These are phyloP conservation scores for Phyllosticta citriasiana DNA, from an alignment of 2,329 filamentous ascomycete genomes.

Conservation along the genomic window DNA sequence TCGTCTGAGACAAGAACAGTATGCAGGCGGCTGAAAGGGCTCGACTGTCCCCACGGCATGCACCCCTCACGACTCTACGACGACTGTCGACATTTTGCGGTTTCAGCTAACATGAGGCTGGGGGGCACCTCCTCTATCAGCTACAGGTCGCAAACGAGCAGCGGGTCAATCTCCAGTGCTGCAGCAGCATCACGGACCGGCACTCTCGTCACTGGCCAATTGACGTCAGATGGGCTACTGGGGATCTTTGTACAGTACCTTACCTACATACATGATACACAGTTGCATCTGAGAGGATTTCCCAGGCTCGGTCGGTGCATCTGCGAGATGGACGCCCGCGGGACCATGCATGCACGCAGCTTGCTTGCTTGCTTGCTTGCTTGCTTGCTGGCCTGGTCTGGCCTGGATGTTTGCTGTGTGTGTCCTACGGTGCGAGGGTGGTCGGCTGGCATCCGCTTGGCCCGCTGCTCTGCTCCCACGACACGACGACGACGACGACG, in stretches of 20 bases:
- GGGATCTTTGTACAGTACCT: neutral
- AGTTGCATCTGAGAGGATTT: neutral
- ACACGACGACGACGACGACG: neutral
- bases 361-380: neutral
- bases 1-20: conserved; percentile 11
- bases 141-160: neutral
- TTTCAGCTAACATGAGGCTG: neutral
- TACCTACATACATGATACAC: neutral
- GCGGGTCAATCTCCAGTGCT: neutral
- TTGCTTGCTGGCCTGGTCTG: neutral
- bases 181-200: neutral
- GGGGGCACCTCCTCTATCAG: neutral
- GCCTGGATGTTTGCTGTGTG: neutral
- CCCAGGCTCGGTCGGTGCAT: conserved; percentile 3
- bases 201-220: neutral
- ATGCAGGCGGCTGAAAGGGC: conserved; percentile 11
- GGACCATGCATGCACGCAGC: conserved; percentile 10
- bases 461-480: neutral
- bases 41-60: neutral
- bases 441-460: neutral
- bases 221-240: neutral
- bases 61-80: neutral
- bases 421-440: neutral
- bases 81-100: neutral
- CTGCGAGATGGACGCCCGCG: conserved; percentile 10